Conservation (phyloP, 306 rosid species). For the Cicer judaicum region DNA sequence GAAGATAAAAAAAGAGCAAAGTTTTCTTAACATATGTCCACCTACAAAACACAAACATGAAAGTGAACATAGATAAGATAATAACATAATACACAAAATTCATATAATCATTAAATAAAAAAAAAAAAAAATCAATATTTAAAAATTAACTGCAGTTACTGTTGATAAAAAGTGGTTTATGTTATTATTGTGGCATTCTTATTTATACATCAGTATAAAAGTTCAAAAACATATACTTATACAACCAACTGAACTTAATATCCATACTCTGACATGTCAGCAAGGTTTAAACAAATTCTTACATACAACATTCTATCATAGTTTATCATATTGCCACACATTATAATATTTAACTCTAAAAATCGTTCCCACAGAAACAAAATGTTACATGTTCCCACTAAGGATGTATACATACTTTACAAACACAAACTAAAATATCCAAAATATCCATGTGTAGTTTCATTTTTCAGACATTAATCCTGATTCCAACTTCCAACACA, state of each 20-base stretch:
- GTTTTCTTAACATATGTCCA: constrained; percentile 10
- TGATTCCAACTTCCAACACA: not conserved
- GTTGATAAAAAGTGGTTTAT: not conserved
- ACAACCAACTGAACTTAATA: not conserved
- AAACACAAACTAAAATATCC: constrained; percentile 11
- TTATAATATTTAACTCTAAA: not conserved
- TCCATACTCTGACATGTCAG: not conserved
- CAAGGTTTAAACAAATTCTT: not conserved
- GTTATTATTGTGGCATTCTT: not conserved
- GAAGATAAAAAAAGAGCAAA: not conserved
- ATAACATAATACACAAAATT: not conserved
- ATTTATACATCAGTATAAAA: not conserved
- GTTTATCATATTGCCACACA: constrained; percentile 3
- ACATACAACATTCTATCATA: not conserved
- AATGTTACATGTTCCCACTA: not conserved
- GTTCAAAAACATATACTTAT: not conserved
- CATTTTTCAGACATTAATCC: not conserved
- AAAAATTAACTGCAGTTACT: not conserved
- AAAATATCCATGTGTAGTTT: not conserved
- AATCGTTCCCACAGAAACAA: not conserved
- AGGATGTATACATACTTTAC: not conserved
- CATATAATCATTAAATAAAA: not conserved
- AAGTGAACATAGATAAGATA: not conserved
- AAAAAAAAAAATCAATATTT: not conserved
- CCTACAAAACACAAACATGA: constrained; percentile 19